phyloP scores from a whole-genome alignment of 164 flowering plant species.

The Vitis vinifera region DNA sequence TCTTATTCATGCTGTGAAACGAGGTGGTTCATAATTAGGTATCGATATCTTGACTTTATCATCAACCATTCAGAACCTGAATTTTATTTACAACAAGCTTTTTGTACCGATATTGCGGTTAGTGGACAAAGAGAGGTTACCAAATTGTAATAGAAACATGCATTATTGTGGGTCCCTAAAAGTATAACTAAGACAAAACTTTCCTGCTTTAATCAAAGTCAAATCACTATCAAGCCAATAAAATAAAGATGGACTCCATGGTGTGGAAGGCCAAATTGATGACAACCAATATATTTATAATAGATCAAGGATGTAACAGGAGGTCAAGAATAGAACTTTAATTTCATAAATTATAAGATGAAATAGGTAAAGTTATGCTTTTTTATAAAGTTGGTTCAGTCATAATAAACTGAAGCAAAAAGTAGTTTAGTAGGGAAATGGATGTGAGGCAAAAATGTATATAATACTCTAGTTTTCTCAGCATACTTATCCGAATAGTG shows the following conservation, averaged over 20 bases:
- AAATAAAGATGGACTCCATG: conserved; percentile 16
- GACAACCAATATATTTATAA: background rate
- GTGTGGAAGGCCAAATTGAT: conserved; percentile 23
- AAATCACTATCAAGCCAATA: conserved; percentile 22
- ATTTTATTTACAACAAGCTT: background rate
- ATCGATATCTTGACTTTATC: conserved; percentile 4
- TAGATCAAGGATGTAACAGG: conserved; percentile 20
- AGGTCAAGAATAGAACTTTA: conserved; percentile 11
- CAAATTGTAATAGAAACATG: conserved; percentile 6
- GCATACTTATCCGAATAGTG: background rate
- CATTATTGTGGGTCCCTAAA: conserved; percentile 24
- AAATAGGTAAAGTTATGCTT: conserved; percentile 2
- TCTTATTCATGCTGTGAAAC: background rate
- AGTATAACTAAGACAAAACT: conserved; percentile 11
- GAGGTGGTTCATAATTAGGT: conserved; percentile 5
- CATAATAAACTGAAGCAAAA: conserved; percentile 6
- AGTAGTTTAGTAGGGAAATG: conserved; percentile 11
- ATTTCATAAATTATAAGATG: conserved; percentile 5
- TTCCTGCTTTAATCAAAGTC: conserved; percentile 21
- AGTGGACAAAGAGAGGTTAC: conserved; percentile 18
- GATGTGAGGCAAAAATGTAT: conserved; percentile 1
- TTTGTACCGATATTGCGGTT: conserved; percentile 10
- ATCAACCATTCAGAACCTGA: background rate
- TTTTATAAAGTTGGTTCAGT: conserved; percentile 14
- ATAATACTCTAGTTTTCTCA: conserved; percentile 1